These are phyloP conservation scores for Aureobasidium zeae DNA, from an alignment of 2,329 filamentous ascomycete genomes.

Conservation along the genomic window DNA sequence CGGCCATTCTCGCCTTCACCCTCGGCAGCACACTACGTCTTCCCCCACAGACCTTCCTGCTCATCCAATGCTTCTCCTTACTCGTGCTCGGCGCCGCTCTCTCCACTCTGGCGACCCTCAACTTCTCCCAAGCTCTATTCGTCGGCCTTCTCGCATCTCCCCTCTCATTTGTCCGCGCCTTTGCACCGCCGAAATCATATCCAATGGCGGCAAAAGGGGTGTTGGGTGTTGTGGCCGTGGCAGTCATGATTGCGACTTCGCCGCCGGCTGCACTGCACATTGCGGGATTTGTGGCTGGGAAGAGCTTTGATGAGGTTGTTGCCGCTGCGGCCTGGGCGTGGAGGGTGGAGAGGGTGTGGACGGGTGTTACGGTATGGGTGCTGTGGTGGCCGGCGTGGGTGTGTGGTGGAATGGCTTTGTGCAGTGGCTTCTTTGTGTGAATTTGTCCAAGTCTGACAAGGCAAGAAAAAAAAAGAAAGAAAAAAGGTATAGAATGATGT, in stretches of 20 bases:
- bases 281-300: conserved; percentile 11
- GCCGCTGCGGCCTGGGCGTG: conserved; percentile 18
- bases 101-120: conserved; percentile 84
- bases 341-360: conserved; percentile 19
- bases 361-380: conserved; percentile 18
- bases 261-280: conserved; percentile 16
- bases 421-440: conserved; percentile 12
- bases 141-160: conserved; percentile 71
- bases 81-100: conserved; percentile 85
- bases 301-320: conserved; percentile 14
- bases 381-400: conserved; percentile 20
- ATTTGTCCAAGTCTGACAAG: too few species aligned
- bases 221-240: conserved; percentile 11
- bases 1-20: conserved; percentile 25
- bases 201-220: not conserved
- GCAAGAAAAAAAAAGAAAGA: not conserved
- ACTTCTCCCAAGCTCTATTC: conserved; percentile 84
- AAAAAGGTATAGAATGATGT: not conserved
- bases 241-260: conserved; percentile 14
- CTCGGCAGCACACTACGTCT: conserved; percentile 37
- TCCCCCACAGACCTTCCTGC: conserved; percentile 59
- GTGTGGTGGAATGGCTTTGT: conserved; percentile 16
- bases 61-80: conserved; percentile 87
- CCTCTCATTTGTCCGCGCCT: conserved; percentile 58
- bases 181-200: conserved; percentile 12